These are phyloP conservation scores for Mycena indigotica DNA, from an alignment of 768 basidiomycete species.

Conservation along the genomic window DNA sequence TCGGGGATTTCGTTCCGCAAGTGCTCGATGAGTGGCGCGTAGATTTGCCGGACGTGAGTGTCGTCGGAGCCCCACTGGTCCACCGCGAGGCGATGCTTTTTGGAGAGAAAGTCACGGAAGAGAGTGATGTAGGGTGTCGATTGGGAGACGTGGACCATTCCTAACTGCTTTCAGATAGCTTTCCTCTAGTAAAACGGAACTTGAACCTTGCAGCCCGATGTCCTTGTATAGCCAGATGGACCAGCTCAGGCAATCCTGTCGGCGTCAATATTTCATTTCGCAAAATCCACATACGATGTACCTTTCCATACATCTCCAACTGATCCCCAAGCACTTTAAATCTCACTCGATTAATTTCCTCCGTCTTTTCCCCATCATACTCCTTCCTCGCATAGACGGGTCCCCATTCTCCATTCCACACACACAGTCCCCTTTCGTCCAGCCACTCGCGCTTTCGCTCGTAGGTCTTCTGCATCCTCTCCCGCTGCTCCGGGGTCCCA, in stretches of 20 bases:
- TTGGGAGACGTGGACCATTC: constrained; percentile 72
- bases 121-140: constrained; percentile 73
- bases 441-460: constrained; percentile 79
- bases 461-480: constrained; percentile 57
- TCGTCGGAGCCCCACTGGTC: constrained; percentile 82
- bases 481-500: constrained; percentile 53
- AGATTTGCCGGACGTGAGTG: constrained; percentile 53
- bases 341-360: constrained; percentile 64
- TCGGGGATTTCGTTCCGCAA: constrained; percentile 56
- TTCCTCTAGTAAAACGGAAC: not conserved
- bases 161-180: not conserved
- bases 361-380: constrained; percentile 60
- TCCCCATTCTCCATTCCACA: constrained; percentile 88
- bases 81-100: constrained; percentile 75
- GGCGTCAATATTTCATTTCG: not conserved
- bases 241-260: constrained; percentile 69
- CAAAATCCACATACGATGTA: not conserved
- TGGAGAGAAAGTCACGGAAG: constrained; percentile 68
- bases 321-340: constrained; percentile 75
- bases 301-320: constrained; percentile 61
- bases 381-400: constrained; percentile 74
- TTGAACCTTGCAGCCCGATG: constrained; percentile 68
- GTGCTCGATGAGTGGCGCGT: constrained; percentile 66
- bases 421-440: constrained; percentile 63
- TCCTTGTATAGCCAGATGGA: constrained; percentile 90